Percentiles rank a stretch among this genome's conserved stretches.
These are phyloP conservation scores for Suillus subaureus DNA, from an alignment of 768 basidiomycete species.

Conservation along the genomic window DNA sequence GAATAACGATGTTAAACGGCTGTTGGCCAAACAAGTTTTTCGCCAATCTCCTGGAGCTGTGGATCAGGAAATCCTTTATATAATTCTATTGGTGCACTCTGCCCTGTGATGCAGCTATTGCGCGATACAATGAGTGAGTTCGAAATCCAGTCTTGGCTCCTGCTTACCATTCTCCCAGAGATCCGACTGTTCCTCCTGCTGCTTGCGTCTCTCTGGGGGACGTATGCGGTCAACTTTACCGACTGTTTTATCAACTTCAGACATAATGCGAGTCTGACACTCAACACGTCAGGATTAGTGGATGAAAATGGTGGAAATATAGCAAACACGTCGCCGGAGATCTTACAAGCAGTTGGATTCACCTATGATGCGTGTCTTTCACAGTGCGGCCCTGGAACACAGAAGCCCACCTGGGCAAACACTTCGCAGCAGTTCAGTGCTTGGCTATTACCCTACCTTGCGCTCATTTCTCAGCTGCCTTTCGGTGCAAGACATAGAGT, in stretches of 20 bases:
- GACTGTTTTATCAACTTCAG: slow-evolving; percentile 17
- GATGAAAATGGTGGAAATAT: background rate
- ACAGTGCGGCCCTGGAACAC: slow-evolving; percentile 13
- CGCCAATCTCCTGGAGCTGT: background rate
- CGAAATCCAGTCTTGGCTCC: background rate
- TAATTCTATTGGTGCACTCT: background rate
- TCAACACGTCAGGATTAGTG: slow-evolving; percentile 6
- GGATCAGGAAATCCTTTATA: background rate
- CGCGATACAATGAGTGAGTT: background rate
- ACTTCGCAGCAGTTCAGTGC: slow-evolving; percentile 41
- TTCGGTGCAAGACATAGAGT: slow-evolving; percentile 42
- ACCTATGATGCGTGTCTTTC: slow-evolving; percentile 8
- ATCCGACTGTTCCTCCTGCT: background rate
- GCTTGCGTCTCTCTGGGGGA: background rate
- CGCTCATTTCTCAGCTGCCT: slow-evolving; percentile 49
- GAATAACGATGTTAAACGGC: background rate
- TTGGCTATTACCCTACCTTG: slow-evolving; percentile 53
- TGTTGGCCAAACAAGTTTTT: background rate
- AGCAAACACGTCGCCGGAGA: background rate
- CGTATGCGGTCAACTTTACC: slow-evolving; percentile 6
- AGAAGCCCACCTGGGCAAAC: slow-evolving; percentile 18
- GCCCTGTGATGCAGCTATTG: background rate
- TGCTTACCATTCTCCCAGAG: background rate
- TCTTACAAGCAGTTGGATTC: slow-evolving; percentile 16
- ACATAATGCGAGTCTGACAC: slow-evolving; percentile 3